Evolutionary conservation across 352 stramenopile genomes (phyloP).

Genomic region (Phytopythium ostracodes): DNA sequence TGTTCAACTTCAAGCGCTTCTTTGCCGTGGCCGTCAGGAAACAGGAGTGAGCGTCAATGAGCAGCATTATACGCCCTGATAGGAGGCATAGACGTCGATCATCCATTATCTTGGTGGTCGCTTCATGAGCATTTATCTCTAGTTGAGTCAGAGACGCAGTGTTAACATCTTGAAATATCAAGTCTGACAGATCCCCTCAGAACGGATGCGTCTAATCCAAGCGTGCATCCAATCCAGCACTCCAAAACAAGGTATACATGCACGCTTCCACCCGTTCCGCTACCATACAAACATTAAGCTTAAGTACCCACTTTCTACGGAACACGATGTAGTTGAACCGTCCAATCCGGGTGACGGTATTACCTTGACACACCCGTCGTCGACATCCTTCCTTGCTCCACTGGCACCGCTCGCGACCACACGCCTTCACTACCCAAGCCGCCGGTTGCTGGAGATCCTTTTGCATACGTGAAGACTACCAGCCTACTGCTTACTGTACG

Average conservation of each 20-base stretch:
- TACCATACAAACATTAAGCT: not conserved
- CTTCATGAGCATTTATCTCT: too few species aligned
- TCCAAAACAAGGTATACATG: not conserved
- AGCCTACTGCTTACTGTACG: too few species aligned
- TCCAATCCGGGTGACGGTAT: not conserved
- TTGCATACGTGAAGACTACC: not conserved
- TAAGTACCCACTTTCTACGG: not conserved
- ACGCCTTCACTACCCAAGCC: not conserved
- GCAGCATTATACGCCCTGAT: too few species aligned
- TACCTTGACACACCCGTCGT: not conserved
- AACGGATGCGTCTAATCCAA: not conserved
- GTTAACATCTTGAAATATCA: not conserved
- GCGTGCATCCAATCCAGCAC: not conserved
- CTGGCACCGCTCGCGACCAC: not conserved
- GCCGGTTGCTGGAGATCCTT: not conserved
- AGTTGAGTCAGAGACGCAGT: too few species aligned
- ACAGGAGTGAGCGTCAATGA: slow-evolving; percentile 9
- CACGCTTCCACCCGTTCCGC: too few species aligned
- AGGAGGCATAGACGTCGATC: too few species aligned
- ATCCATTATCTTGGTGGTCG: too few species aligned
- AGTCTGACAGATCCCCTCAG: not conserved
- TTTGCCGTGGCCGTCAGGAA: slow-evolving; percentile 53
- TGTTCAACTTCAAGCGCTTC: slow-evolving; percentile 72
- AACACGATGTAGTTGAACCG: not conserved
- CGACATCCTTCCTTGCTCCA: not conserved